Percentiles rank a stretch among this genome's conserved stretches.
phyloP scores from a whole-genome alignment of 495 filamentous ascomycete genomes.

The Aeminium ludgeri region DNA sequence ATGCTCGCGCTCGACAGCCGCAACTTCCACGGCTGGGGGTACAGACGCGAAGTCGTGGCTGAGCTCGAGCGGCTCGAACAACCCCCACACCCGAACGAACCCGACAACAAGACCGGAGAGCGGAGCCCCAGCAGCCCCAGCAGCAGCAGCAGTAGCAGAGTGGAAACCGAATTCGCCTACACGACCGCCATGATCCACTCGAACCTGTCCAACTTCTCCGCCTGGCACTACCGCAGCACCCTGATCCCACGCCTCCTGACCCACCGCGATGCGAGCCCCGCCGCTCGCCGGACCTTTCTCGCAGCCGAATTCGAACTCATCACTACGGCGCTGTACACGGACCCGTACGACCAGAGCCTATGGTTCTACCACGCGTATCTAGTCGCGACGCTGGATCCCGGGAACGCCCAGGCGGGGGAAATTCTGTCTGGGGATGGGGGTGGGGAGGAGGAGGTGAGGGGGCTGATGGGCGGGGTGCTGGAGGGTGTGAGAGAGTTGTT shows the following conservation, averaged over 20 bases:
- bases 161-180: slow-evolving; percentile 70
- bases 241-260: slow-evolving; percentile 60
- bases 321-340: slow-evolving; percentile 59
- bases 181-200: slow-evolving; percentile 69
- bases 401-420: slow-evolving; percentile 34
- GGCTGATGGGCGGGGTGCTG: slow-evolving; percentile 23
- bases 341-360: slow-evolving; percentile 77
- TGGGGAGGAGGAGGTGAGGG: slow-evolving; percentile 14
- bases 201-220: slow-evolving; percentile 87
- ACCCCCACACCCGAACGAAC: no score
- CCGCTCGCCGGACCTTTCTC: slow-evolving; percentile 41
- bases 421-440: slow-evolving; percentile 41
- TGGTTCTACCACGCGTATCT: slow-evolving; percentile 93
- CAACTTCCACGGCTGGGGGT: slow-evolving; percentile 97
- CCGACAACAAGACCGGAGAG: no score
- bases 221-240: slow-evolving; percentile 81
- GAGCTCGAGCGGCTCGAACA: slow-evolving; percentile 46
- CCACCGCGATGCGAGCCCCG: slow-evolving; percentile 45
- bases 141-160: slow-evolving; percentile 37
- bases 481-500: slow-evolving; percentile 39
- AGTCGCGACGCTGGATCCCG: slow-evolving; percentile 38
- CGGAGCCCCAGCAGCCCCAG: slow-evolving; percentile 13
- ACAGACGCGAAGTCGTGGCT: slow-evolving; percentile 57
- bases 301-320: slow-evolving; percentile 64
- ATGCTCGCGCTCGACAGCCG: slow-evolving; percentile 75